Conservation (phyloP, 1,139 yeast species). For the Pichia sp. region DNA sequence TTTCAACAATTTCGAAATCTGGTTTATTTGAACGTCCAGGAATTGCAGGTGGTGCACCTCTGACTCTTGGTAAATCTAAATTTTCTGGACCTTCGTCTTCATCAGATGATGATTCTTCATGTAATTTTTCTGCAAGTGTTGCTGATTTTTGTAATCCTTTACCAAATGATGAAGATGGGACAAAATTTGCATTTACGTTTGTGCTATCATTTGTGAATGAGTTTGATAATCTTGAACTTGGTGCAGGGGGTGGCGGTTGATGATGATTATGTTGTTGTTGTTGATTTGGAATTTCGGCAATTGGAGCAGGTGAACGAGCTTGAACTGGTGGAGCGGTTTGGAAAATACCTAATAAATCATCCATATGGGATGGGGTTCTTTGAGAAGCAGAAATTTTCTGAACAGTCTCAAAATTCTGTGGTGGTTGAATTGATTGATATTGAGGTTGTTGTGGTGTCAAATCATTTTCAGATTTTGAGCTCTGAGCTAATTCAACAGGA, state of each 20-base stretch:
- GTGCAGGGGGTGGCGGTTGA: constrained; percentile 29
- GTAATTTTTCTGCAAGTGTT: constrained; percentile 10
- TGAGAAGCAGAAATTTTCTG: constrained; percentile 19
- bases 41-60: constrained; percentile 26
- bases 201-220: neutral
- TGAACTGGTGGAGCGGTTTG: constrained; percentile 27
- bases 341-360: constrained; percentile 48
- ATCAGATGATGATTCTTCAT: constrained; percentile 25
- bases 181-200: constrained; percentile 14
- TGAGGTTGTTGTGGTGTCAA: constrained; percentile 2
- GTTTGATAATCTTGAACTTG: constrained; percentile 12
- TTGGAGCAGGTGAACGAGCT: constrained; percentile 31
- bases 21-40: constrained; percentile 32
- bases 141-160: constrained; percentile 34
- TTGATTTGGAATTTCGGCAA: neutral
- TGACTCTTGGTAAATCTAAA: constrained; percentile 21
- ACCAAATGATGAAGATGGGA: constrained; percentile 68
- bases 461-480: constrained; percentile 8
- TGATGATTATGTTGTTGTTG: neutral
- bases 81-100: constrained; percentile 32
- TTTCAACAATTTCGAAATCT: constrained; percentile 20
- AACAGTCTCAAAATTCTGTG: constrained; percentile 18
- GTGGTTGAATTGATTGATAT: constrained; percentile 12
- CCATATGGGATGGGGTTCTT: constrained; percentile 50
- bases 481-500: constrained; percentile 25